Conservation (phyloP, 352 stramenopile species). For the Globisporangium mamillatum region DNA sequence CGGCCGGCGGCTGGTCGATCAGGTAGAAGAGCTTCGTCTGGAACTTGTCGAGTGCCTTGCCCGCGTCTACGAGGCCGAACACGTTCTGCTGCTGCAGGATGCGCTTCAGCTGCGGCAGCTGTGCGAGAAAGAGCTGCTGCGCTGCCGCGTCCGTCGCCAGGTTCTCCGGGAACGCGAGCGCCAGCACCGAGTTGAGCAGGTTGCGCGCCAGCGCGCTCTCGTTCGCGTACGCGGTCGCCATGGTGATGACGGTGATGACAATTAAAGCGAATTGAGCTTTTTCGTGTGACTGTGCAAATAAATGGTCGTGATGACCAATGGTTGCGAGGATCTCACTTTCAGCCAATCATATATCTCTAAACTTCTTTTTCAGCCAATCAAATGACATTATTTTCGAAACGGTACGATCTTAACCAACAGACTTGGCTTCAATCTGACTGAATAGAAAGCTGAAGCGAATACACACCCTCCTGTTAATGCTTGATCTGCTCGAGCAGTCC, state of each 20-base stretch:
- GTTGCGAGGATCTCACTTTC: background rate
- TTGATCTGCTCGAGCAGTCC: constrained; percentile 84
- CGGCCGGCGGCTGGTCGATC: constrained; percentile 36
- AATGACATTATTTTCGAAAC: background rate
- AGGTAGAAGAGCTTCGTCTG: constrained; percentile 58
- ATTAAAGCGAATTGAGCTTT: background rate
- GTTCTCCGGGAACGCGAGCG: constrained; percentile 63
- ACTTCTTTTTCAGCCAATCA: background rate
- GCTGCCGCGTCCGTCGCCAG: constrained; percentile 36
- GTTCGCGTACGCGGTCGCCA: constrained; percentile 20
- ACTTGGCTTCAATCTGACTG: background rate
- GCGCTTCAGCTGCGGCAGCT: constrained; percentile 44
- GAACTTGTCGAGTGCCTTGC: constrained; percentile 78
- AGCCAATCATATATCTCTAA: background rate
- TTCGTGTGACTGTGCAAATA: background rate
- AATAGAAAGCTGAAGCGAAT: no score
- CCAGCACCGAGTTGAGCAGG: constrained; percentile 73
- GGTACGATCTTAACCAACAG: background rate
- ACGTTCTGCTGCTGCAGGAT: constrained; percentile 68
- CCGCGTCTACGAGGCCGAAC: constrained; percentile 66
- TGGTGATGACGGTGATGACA: background rate
- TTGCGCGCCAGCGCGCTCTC: constrained; percentile 64
- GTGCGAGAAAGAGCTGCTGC: constrained; percentile 43
- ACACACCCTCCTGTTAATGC: constrained; percentile 24
- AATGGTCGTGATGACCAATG: background rate